phyloP scores from a whole-genome alignment of 805 yeast genomes.

The Candida methanosorbosa region DNA sequence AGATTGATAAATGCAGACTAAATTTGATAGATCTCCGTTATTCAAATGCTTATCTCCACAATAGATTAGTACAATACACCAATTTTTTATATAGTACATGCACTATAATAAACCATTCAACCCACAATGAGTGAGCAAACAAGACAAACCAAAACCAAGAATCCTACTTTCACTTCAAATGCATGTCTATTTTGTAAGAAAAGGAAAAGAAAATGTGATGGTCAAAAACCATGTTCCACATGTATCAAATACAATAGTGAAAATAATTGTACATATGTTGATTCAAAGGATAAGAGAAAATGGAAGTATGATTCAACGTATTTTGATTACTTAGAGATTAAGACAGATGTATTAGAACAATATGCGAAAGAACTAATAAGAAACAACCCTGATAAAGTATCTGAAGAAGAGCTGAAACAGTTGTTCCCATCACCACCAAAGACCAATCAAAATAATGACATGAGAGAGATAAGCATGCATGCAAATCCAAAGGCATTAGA shows the following conservation, averaged over 20 bases:
- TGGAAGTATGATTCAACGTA: slow-evolving; percentile 23
- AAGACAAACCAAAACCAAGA: too few species aligned
- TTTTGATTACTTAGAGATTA: slow-evolving; percentile 23
- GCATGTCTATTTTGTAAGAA: slow-evolving; percentile 12
- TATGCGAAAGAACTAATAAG: slow-evolving; percentile 16
- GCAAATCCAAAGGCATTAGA: slow-evolving; percentile 23
- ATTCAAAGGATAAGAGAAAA: slow-evolving; percentile 18
- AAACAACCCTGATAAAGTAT: slow-evolving; percentile 11
- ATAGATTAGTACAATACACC: too few species aligned
- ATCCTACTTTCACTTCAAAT: too few species aligned
- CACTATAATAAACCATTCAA: too few species aligned
- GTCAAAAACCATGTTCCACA: slow-evolving; percentile 19
- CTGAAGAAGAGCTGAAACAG: slow-evolving; percentile 2
- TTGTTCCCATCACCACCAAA: slow-evolving; percentile 8
- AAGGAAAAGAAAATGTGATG: slow-evolving; percentile 23
- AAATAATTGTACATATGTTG: slow-evolving; percentile 15
- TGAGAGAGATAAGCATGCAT: slow-evolving; percentile 1
- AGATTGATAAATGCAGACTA: too few species aligned
- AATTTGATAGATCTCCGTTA: too few species aligned
- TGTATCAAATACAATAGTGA: slow-evolving; percentile 16
- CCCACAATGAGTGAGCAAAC: too few species aligned
- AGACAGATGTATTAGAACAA: slow-evolving; percentile 19
- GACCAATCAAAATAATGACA: slow-evolving; percentile 6
- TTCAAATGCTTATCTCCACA: too few species aligned
- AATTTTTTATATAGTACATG: too few species aligned